Evolutionary conservation across 208 protist species (phyloP), one percentile per base, ranked within the genome.

Genomic region (Leishmania aethiopica): DNA sequence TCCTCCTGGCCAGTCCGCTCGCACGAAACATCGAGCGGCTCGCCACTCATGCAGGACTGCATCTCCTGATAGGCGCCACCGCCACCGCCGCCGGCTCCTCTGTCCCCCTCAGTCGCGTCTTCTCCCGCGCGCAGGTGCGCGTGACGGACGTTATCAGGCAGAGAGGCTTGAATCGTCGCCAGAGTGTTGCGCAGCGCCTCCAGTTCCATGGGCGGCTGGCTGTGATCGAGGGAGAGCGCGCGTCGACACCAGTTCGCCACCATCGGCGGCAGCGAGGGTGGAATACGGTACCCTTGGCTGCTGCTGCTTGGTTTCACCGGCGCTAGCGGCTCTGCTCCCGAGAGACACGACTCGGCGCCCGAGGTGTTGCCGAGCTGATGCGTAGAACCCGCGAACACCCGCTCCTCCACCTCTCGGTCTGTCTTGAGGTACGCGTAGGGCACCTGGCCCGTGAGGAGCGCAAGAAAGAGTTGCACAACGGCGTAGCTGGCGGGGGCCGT

Each of bases 401-500:
- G 75, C 2, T 73, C 64, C 62, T 83, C 80, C 72, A 92, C 84
- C 49, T 81, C 86, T 10, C 10, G 17, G 79, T 95, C 88, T 40
- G 75, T 78, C 22, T 15, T 47, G 22, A 78, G 42, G 75, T 78
- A 59, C 25, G 84, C 87, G 80, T 94, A 94, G 59, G 92, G 92
- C 32, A 85, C 84, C 55, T 87, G 77, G 25, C 84, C 83, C 6
- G 84, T 93, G 37, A 91, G 10, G 40, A 95, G 64, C 0, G 88
- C 87, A n/a, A 96, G 77, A 28, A 94, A 80, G 13, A 96, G 82
- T 82, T 93, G 89, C 51, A 80, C 88, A 22, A 95, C 77, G 3
- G 77, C 90, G 84, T 95, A 96, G 83, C 85, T 91, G 0, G 84
- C 75, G 1, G 91, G 85, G 37, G 84, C 89, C 17, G 81, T 77